phyloP scores from a whole-genome alignment of 2,329 filamentous ascomycete species.

The Fusarium sp. region DNA sequence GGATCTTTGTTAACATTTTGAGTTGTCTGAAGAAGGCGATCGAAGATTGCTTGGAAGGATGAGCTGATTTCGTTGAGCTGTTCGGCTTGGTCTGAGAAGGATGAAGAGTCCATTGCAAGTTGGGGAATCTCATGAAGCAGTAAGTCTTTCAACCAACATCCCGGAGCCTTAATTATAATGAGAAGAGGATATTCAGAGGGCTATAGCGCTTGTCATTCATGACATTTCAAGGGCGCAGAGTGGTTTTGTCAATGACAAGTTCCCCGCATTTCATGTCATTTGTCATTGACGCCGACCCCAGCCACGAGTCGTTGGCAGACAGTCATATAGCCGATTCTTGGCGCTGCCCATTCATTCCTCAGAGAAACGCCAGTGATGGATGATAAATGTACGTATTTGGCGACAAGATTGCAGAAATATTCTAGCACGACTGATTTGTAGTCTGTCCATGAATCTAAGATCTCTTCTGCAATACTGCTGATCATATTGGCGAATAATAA shows the following conservation, averaged over 20 bases:
- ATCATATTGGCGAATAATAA: neutral
- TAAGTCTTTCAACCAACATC: fast-evolving
- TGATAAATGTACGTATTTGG: no score
- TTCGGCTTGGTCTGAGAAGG: neutral
- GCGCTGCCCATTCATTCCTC: no score
- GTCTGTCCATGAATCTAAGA: neutral
- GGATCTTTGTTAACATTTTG: conserved; percentile 2
- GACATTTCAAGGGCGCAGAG: neutral
- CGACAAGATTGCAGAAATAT: neutral
- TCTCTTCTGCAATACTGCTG: neutral
- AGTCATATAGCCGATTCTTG: neutral
- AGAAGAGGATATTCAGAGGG: fast-evolving
- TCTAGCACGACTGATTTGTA: neutral
- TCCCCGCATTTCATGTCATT: conserved; percentile 11
- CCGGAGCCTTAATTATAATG: neutral
- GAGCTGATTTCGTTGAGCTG: neutral
- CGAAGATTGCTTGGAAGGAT: conserved; percentile 6
- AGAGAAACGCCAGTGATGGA: no score
- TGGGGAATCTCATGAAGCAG: fast-evolving
- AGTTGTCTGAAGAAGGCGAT: neutral
- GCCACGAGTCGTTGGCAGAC: neutral
- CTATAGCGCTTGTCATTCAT: neutral
- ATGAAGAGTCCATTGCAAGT: neutral
- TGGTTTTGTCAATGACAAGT: neutral
- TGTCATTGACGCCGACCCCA: neutral